Percentiles rank a stretch among this genome's conserved stretches.
Conservation (phyloP, 2,329 filamentous ascomycete genomes). For the Beauveria pseudobassiana region DNA sequence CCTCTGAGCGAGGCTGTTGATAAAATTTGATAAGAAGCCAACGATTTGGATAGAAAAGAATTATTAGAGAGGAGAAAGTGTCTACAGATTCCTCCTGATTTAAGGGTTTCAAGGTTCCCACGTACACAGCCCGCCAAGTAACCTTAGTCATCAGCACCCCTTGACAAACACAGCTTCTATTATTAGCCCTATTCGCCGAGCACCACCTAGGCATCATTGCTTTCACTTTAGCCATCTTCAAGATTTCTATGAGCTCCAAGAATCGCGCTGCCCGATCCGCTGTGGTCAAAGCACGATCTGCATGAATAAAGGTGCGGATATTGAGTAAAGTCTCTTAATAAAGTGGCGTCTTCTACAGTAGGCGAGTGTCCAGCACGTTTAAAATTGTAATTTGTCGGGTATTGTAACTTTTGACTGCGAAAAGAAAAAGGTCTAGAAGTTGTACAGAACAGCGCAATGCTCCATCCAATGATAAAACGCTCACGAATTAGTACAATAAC, state of each 20-base stretch:
- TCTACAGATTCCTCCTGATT: not conserved
- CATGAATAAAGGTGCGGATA: no score
- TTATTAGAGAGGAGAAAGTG: not conserved
- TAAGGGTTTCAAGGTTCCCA: not conserved
- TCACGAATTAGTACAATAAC: not conserved
- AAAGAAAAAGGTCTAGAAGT: not conserved
- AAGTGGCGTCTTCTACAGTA: no score
- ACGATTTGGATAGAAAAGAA: not conserved
- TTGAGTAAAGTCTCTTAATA: no score
- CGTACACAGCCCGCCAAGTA: not conserved
- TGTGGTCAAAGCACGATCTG: no score
- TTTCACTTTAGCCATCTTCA: no score
- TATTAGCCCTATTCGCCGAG: no score
- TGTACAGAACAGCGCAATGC: not conserved
- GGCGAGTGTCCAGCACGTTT: not conserved
- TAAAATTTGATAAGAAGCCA: not conserved
- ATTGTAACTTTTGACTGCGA: not conserved
- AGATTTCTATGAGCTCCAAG: no score
- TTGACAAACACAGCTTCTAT: no score
- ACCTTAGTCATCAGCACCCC: conserved; percentile 6
- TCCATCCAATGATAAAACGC: not conserved
- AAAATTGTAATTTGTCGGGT: not conserved
- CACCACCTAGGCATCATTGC: no score
- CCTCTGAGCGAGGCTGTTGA: not conserved
- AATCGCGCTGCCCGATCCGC: no score